Base-by-base conservation (phyloP, 371 early-diverging fungal species). In the Amoeboaphelidium protococcarum region DNA sequence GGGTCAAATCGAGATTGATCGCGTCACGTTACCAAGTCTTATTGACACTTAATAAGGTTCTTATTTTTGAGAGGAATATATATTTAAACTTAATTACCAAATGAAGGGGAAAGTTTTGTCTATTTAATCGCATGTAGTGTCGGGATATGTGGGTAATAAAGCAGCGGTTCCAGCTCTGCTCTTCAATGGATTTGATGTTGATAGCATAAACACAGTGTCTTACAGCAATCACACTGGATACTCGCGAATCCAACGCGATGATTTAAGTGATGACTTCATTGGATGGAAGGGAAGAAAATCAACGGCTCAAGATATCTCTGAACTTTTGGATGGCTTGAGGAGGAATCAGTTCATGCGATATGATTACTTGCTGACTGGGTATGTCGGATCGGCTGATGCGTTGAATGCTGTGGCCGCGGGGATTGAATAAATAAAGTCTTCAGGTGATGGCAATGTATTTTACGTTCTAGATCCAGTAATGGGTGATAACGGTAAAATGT, bases 131-230 rank as follows among this genome's bases (percentile, higher is more conserved):
- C 90, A 89, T 56, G 85, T 82, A 50, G 85, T 86, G 2, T 78
- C 79, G 24, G 86, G 85, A 25, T 83, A 80, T 46, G 79, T 80
- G 22, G 77, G 78, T 23, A 82, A 85, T 64, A 82, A 80, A 55
- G 76, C 85, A 2, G 85, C 88, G 0, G 77, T 80, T 0, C 86
- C 87, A 54, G 87, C 92, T 0, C 67, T 91, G 21, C 88, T 88
- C 58, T 62, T 77, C 1, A 67, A 85, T 0, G 87, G 87, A 13
- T 82, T 73, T 59, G 82, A 91, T 49, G 90, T 91, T 16, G 88
- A 88, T 58, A 72, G 78, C 2, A 57, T 91, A 47, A 86, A 89
- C 67, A 80, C 88, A 0, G 89, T 91, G 40, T 84, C 80, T 52
- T 80, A 89, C 52, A 80, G 80, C 40, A 91, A 89, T 59, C 89